Percentiles rank a stretch among this genome's conserved stretches.
These are phyloP conservation scores for Meyerozyma elateridarum DNA, from an alignment of 1,139 yeast species.

Conservation along the genomic window DNA sequence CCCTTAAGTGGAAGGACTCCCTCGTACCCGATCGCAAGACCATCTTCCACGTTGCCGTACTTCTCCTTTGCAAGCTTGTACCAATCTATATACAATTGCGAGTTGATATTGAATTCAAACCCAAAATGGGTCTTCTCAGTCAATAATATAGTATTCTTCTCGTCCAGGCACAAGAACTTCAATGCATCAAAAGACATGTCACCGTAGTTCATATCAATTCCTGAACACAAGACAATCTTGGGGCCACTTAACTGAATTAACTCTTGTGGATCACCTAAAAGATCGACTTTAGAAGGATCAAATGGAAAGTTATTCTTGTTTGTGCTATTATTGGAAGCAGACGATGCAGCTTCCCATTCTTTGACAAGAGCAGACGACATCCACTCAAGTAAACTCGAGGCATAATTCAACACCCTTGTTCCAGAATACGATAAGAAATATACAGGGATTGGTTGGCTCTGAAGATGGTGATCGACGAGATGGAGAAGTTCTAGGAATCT, in stretches of 20 bases:
- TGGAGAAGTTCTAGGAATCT: slow-evolving; percentile 77
- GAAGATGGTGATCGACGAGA: slow-evolving; percentile 57
- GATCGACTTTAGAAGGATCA: slow-evolving; percentile 59
- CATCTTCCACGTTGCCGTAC: slow-evolving; percentile 47
- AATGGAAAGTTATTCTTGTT: slow-evolving; percentile 67
- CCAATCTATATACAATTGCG: slow-evolving; percentile 56
- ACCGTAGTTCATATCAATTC: slow-evolving; percentile 63
- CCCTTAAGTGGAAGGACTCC: slow-evolving; percentile 25
- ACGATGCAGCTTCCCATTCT: slow-evolving; percentile 62
- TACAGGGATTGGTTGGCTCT: slow-evolving; percentile 62
- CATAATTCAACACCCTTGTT: slow-evolving; percentile 72
- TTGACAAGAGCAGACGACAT: slow-evolving; percentile 77
- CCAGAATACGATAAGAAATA: slow-evolving; percentile 75
- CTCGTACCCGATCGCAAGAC: slow-evolving; percentile 53
- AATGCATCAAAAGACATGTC: slow-evolving; percentile 58
- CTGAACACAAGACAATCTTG: slow-evolving; percentile 78
- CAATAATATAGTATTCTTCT: slow-evolving; percentile 63
- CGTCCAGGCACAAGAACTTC: slow-evolving; percentile 55
- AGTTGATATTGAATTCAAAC: slow-evolving; percentile 23
- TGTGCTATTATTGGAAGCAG: slow-evolving; percentile 15
- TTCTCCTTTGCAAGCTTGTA: slow-evolving; percentile 32
- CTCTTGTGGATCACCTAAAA: slow-evolving; percentile 54
- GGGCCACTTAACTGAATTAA: slow-evolving; percentile 59
- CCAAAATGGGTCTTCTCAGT: slow-evolving; percentile 55
- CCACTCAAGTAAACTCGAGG: slow-evolving; percentile 92